Percentiles rank a stretch among this genome's conserved stretches.
Conservation (phyloP, 78 protist genomes). For the Guillardia theta region DNA sequence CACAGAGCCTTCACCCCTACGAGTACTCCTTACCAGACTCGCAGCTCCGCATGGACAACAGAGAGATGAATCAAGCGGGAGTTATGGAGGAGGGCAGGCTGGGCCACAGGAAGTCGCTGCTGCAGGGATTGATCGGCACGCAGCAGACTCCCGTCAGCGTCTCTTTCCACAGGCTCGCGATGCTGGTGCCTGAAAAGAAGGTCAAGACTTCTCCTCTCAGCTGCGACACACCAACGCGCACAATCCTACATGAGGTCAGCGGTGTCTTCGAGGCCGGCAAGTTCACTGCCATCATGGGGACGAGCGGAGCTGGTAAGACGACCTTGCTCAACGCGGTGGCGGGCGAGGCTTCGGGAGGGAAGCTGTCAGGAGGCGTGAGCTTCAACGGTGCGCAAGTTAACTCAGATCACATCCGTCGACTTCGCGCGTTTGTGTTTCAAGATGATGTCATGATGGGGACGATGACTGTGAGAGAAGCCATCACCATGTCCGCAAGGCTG, state of each 20-base stretch:
- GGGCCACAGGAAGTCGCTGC: no score
- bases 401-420: not conserved
- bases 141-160: no score
- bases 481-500: conserved; percentile 4
- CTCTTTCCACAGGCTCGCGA: no score
- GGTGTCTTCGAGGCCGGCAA: not conserved
- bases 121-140: no score
- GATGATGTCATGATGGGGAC: conserved; percentile 41
- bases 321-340: not conserved
- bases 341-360: not conserved
- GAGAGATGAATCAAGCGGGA: no score
- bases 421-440: not conserved
- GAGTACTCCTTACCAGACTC: no score
- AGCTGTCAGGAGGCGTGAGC: not conserved
- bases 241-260: not conserved
- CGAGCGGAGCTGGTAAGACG: conserved; percentile 28
- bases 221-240: no score
- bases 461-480: conserved; percentile 20
- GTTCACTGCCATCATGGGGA: conserved; percentile 39
- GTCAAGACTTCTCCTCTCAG: no score
- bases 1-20: no score
- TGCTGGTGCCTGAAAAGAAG: no score
- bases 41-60: no score
- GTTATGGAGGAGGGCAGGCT: no score
- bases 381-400: not conserved